phyloP scores from a whole-genome alignment of 2,329 filamentous ascomycete genomes.

The Verticillium isaacii region DNA sequence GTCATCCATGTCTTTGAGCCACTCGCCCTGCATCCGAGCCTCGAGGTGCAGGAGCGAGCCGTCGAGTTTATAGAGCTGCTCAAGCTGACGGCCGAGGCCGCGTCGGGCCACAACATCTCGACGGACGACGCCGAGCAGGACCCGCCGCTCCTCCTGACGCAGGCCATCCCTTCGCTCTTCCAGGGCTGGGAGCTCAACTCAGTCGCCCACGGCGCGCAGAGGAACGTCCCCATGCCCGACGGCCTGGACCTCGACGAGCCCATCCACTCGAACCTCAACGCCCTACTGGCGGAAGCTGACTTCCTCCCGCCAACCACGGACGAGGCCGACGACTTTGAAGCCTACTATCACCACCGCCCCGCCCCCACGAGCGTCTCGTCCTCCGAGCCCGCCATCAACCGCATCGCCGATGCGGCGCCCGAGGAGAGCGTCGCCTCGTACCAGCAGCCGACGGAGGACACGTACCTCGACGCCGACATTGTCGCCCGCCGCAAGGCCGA shows the following conservation, averaged over 20 bases:
- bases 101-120: constrained; percentile 58
- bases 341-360: constrained; percentile 57
- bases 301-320: constrained; percentile 41
- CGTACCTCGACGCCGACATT: constrained; percentile 68
- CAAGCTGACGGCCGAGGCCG: constrained; percentile 79
- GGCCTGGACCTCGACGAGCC: constrained; percentile 74
- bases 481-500: constrained; percentile 71
- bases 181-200: constrained; percentile 85
- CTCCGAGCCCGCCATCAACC: constrained; percentile 49
- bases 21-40: constrained; percentile 72
- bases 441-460: constrained; percentile 57
- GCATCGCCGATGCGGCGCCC: constrained; percentile 38
- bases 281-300: constrained; percentile 59
- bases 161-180: constrained; percentile 87
- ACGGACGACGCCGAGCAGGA: constrained; percentile 54
- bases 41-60: constrained; percentile 92
- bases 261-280: constrained; percentile 70
- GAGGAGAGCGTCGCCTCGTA: constrained; percentile 50
- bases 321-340: constrained; percentile 62
- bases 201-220: constrained; percentile 76
- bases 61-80: constrained; percentile 91
- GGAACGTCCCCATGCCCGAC: constrained; percentile 75
- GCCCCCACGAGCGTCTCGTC: constrained; percentile 47
- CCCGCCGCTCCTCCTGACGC: constrained; percentile 78
- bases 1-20: constrained; percentile 79